Percentiles rank a stretch among this genome's conserved stretches.
Conservation (phyloP, 352 stramenopile species). For the Globisporangium emineosum region DNA sequence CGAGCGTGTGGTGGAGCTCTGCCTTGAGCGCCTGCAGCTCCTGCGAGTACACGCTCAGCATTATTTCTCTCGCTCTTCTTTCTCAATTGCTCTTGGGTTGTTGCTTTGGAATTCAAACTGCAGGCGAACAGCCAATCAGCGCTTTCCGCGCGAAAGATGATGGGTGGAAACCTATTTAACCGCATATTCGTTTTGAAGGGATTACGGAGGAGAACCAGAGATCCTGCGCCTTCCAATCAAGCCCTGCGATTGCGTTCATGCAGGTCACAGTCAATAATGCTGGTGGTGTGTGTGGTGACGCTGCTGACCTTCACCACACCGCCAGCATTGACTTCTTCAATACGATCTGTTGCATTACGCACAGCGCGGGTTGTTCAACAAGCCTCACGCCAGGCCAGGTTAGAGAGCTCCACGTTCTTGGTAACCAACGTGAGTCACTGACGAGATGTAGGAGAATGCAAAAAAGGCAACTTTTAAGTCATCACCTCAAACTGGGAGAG, state of each 20-base stretch:
- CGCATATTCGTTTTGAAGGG: conserved; percentile 2
- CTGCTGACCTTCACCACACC: too few species aligned
- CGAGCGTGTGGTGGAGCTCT: conserved; percentile 53
- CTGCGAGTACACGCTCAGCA: conserved; percentile 26
- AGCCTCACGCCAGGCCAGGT: too few species aligned
- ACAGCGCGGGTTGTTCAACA: too few species aligned
- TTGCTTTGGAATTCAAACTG: conserved; percentile 13
- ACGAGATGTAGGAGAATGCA: too few species aligned
- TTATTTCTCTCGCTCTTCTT: not conserved
- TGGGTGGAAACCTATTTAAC: not conserved
- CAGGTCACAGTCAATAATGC: too few species aligned
- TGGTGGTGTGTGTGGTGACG: too few species aligned
- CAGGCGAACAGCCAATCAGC: conserved; percentile 10
- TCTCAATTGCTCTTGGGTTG: not conserved
- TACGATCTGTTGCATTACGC: too few species aligned
- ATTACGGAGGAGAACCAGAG: not conserved
- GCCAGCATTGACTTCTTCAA: too few species aligned
- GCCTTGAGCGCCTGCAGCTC: conserved; percentile 61
- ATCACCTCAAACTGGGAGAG: not conserved
- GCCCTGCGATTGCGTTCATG: not conserved
- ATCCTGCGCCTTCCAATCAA: conserved; percentile 1
- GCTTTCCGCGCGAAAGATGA: conserved; percentile 6
- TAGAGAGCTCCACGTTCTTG: too few species aligned
- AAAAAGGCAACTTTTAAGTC: too few species aligned
- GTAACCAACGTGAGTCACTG: too few species aligned